These are phyloP conservation scores for Saxophila tyrrhenica DNA, from an alignment of 495 filamentous ascomycete genomes.

Conservation along the genomic window DNA sequence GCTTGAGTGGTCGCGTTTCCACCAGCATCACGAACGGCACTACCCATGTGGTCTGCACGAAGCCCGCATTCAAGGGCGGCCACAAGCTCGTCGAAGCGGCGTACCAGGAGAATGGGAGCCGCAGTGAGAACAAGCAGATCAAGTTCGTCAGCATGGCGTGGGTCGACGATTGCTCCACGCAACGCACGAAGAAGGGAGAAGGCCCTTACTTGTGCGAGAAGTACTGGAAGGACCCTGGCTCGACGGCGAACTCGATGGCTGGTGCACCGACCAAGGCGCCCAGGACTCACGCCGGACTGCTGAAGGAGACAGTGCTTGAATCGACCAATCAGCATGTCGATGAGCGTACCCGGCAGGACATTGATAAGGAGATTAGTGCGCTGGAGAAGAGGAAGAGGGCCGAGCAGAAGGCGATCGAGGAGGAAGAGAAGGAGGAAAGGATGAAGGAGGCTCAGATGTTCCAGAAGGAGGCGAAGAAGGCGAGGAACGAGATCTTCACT, in stretches of 20 bases:
- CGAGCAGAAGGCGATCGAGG: conserved; percentile 4
- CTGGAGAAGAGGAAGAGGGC: conserved; percentile 10
- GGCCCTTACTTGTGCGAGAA: conserved; percentile 36
- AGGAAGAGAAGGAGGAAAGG: conserved; percentile 12
- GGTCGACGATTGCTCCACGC: conserved; percentile 44
- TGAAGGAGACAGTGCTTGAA: not conserved
- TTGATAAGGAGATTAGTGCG: conserved; percentile 17
- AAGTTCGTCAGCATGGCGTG: conserved; percentile 52
- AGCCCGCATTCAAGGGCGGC: conserved; percentile 40
- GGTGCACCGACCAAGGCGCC: not conserved
- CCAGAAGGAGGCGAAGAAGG: conserved; percentile 13
- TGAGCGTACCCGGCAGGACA: not conserved
- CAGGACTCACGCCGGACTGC: not conserved
- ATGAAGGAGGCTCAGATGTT: conserved; percentile 12
- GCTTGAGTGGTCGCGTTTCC: conserved; percentile 40
- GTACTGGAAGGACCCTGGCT: conserved; percentile 21
- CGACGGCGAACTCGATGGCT: not conserved
- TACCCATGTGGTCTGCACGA: conserved; percentile 48
- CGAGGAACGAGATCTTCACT: conserved; percentile 19
- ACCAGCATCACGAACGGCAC: conserved; percentile 31
- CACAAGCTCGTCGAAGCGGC: conserved; percentile 10
- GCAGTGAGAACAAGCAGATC: conserved; percentile 20
- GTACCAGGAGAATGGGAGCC: not conserved
- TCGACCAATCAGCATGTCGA: not conserved
- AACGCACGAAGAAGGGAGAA: conserved; percentile 30